phyloP scores from a whole-genome alignment of 345 rosid genomes.

The Xanthoceras sorbifolium region DNA sequence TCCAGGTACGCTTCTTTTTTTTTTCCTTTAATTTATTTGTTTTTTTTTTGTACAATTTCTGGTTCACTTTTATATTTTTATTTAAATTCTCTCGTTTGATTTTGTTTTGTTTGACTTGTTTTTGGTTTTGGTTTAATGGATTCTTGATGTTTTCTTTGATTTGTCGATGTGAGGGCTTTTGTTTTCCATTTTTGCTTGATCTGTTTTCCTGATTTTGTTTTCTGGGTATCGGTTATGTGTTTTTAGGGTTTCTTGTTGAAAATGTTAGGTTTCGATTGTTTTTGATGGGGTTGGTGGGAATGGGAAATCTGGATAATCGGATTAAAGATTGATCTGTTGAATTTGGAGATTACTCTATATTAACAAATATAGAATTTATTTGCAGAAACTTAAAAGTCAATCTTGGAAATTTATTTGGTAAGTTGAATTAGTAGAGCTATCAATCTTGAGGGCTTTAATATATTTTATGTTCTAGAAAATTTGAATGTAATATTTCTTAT shows the following conservation, averaged over 20 bases:
- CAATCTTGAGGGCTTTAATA: constrained; percentile 1
- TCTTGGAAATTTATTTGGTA: constrained; percentile 10
- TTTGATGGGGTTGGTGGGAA: neutral
- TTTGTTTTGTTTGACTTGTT: no score
- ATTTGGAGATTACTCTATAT: constrained; percentile 7
- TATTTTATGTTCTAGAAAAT: constrained; percentile 10
- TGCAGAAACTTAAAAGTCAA: neutral
- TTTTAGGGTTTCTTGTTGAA: neutral
- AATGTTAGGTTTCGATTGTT: constrained; percentile 18
- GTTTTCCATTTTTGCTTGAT: neutral
- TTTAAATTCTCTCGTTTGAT: neutral
- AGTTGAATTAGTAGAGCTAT: neutral
- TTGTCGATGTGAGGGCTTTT: neutral
- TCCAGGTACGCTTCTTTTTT: constrained; percentile 49
- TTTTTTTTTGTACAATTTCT: neutral
- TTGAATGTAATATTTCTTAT: neutral
- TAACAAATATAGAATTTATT: neutral
- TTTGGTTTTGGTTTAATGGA: constrained; percentile 7
- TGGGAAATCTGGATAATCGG: constrained; percentile 13
- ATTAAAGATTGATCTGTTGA: constrained; percentile 16
- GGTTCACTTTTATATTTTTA: neutral
- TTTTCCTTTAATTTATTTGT: neutral
- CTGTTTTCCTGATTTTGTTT: constrained; percentile 6
- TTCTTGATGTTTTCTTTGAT: constrained; percentile 12
- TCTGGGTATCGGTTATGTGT: constrained; percentile 7